These are phyloP conservation scores for Fusarium globosum DNA, from an alignment of 2,329 filamentous ascomycete genomes.

Conservation along the genomic window DNA sequence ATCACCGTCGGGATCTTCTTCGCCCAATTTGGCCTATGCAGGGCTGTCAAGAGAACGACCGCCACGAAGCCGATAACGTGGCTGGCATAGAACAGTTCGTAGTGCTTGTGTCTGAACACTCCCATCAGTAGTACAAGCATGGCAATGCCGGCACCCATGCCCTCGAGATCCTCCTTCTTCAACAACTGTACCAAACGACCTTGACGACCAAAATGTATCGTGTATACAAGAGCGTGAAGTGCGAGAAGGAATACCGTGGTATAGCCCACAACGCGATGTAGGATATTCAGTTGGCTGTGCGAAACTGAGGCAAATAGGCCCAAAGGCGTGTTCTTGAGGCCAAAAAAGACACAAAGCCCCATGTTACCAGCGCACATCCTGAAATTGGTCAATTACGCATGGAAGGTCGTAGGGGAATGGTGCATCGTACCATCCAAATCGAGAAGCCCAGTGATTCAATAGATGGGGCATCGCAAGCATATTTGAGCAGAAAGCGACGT, in stretches of 20 bases:
- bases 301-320: constrained; percentile 44
- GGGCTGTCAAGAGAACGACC: constrained; percentile 53
- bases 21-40: constrained; percentile 57
- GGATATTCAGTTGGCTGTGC: constrained; percentile 59
- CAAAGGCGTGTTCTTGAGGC: constrained; percentile 62
- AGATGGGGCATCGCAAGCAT: not conserved
- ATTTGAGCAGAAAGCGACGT: not conserved
- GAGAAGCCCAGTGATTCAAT: constrained; percentile 17
- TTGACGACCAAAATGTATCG: constrained; percentile 44
- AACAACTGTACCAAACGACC: constrained; percentile 11
- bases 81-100: constrained; percentile 60
- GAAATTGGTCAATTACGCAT: not conserved
- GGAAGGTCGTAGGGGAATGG: fast-evolving
- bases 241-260: constrained; percentile 51
- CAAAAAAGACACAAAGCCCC: constrained; percentile 55
- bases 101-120: constrained; percentile 52
- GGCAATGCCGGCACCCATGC: constrained; percentile 46
- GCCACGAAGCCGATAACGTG: constrained; percentile 57
- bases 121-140: constrained; percentile 53
- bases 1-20: constrained; percentile 53
- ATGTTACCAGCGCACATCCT: constrained; percentile 60
- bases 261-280: constrained; percentile 60
- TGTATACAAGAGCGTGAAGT: constrained; percentile 53
- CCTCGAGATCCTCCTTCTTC: constrained; percentile 15
- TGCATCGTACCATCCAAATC: constrained; percentile 39